Evolutionary conservation across 2,329 filamentous ascomycete species (phyloP).

Genomic region (Cladobotryum mycophilum): DNA sequence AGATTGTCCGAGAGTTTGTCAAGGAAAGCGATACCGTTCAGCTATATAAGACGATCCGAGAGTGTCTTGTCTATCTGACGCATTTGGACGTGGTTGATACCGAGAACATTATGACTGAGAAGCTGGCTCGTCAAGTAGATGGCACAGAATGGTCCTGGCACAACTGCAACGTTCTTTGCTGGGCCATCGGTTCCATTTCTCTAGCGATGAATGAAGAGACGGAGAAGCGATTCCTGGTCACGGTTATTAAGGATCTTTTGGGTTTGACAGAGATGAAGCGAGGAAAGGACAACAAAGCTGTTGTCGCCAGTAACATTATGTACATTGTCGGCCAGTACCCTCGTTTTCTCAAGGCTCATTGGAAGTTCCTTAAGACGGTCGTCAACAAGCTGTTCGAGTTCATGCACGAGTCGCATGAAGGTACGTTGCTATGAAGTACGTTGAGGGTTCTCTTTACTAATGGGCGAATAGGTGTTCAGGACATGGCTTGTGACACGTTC

Average conservation of each 20-base stretch:
- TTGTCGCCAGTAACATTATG: constrained; percentile 99
- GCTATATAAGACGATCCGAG: constrained; percentile 96
- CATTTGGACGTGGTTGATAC: constrained; percentile 97
- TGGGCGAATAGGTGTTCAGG: constrained; percentile 67
- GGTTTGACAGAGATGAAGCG: constrained; percentile 98
- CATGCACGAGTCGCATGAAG: constrained; percentile 99
- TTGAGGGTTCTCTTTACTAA: constrained; percentile 19
- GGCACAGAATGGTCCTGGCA: constrained; percentile 98
- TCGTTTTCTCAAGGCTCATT: constrained; percentile 95
- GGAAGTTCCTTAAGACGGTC: constrained; percentile 99
- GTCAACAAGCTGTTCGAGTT: constrained; percentile 99
- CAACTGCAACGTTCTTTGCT: constrained; percentile 99
- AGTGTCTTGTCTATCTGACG: constrained; percentile 94
- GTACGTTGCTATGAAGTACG: constrained; percentile 33
- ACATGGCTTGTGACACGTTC: constrained; percentile 99
- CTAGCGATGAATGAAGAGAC: constrained; percentile 99
- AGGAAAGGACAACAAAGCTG: constrained; percentile 98
- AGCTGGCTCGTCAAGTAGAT: constrained; percentile 90
- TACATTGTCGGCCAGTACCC: constrained; percentile 99
- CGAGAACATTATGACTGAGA: constrained; percentile 98
- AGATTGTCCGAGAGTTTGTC: constrained; percentile 97
- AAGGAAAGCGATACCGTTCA: constrained; percentile 99
- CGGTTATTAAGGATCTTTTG: constrained; percentile 95
- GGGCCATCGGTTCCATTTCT: constrained; percentile 98
- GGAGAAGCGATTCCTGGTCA: constrained; percentile 96